Base-by-base conservation (phyloP, 2,329 filamentous ascomycete genomes). In the Cladophialophora exuberans region DNA sequence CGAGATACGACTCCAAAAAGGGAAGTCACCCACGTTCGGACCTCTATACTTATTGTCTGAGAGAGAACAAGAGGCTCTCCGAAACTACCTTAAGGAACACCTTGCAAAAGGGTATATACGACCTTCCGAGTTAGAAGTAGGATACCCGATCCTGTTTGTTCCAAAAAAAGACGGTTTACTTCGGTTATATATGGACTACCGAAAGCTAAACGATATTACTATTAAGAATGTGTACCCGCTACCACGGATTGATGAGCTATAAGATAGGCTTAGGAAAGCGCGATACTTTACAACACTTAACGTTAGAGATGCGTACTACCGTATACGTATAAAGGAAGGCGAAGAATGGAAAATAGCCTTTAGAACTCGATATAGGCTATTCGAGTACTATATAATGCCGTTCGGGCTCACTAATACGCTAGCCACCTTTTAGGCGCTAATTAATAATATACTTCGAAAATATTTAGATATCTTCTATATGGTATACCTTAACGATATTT, bases 341-440 rank as follows among this genome's bases (percentile, higher is more conserved):
- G 46, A 72, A 25, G 45, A 70, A 61, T 71, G 57, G 57, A 72
- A 71, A 45, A 73, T 48, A 6, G 58, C 49, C 13, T 72, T 72
- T 57, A 45, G 54, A 18, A 67, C 25, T 10, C 38, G 44, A 25
- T 69, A 62, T 43, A 53, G 60, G 3, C 44, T 64, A 25, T 72
- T 58, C 55, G 56, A 71, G 42, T 72, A 69, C 45, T 35, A 65
- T 23, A 47, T 71, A 15, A 69, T 70, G 50, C 59, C 56, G 11
- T 72, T 72, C 54, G 56, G 62, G 1, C 42, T 71, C 30, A 65
- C 49, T 10, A 64, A 63, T 13, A 13, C 33, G 10, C 22, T 26
- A 28, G 23, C 20, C 3, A 26, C 20, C 2, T 49, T 49, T 15
- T 18, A 49, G 11, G 10, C n/a, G 2, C 20, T 15, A 17, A 38